Base-by-base conservation (phyloP, 352 stramenopile species). In the Pythium phragmiticola region DNA sequence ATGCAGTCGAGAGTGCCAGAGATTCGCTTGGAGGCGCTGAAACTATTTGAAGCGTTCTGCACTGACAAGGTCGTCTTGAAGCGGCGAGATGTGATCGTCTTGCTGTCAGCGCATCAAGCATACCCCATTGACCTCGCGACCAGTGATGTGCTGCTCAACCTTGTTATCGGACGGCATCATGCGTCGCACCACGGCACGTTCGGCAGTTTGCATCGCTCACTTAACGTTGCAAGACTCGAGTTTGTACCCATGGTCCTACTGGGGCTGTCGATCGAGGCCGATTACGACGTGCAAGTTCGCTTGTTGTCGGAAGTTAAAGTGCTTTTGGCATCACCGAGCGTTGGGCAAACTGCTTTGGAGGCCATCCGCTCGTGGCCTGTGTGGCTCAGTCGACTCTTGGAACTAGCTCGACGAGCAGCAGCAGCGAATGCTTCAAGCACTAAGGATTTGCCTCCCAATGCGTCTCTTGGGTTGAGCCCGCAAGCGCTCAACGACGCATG, bases 21-120 rank as follows among this genome's bases (percentile, higher is more conserved):
- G 36, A 70, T 94, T 19, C 81, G 84, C 6, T 65, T 90, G 7
- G 76, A 82, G 64, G 76, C 74, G 14, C 65, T 94, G 34, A 69
- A 63, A n/a, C 56, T 93, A 2, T 90, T 92, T 42, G 83, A 94
- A 63, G 55, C 77, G 4, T 90, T 92, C 54, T 89, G 78, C 26
- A 75, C 74, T 5, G 80, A 93, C 33, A 88, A 82, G 47, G 74
- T 90, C 11, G 28, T 82, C 50, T 61, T 92, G 33, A 75, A 78
- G 48, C 77, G 76, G 50, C 70, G 65, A 43, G 84, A 93, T 39
- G 75, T 88, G 55, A 58, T 90, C 13, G 87, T 90, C 69, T 52
- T 93, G 19, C 71, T 84, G 39, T 77, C 74, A 9, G 75, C 77
- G 5, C 69, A 82, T 21, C 77, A 88, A 65, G 69, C 65, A 0